Evolutionary conservation across 805 yeast genomes (phyloP).

Genomic region (Yueomyces sp.): DNA sequence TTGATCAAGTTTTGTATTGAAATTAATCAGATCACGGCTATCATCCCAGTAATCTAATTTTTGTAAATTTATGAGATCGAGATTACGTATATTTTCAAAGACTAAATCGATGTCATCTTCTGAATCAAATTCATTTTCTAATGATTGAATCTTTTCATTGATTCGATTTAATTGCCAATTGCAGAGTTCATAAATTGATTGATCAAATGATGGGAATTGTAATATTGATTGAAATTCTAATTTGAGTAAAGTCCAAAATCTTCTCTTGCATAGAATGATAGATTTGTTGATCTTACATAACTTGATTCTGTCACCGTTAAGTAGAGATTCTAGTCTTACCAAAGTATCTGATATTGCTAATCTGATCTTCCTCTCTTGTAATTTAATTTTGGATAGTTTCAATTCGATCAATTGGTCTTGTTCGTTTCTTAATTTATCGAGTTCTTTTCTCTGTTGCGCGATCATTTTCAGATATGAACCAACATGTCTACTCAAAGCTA

Average conservation of each 20-base stretch:
- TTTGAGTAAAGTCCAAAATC: conserved; percentile 17
- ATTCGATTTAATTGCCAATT: conserved; percentile 10
- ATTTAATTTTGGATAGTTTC: conserved; percentile 24
- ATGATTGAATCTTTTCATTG: conserved; percentile 35
- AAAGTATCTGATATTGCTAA: conserved; percentile 30
- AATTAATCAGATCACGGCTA: conserved; percentile 27
- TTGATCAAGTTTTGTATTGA: conserved; percentile 28
- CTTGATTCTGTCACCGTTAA: conserved; percentile 31
- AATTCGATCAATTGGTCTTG: conserved; percentile 32
- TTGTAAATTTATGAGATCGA: conserved; percentile 30
- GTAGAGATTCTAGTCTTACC: conserved; percentile 27
- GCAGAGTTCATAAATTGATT: not conserved
- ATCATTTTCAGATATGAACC: conserved; percentile 77
- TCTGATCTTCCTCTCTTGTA: conserved; percentile 28
- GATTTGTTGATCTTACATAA: conserved; percentile 30
- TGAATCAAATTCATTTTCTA: conserved; percentile 37
- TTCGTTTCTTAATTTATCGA: conserved; percentile 49
- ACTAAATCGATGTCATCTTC: conserved; percentile 40
- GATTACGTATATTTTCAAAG: conserved; percentile 31
- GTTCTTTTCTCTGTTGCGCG: conserved; percentile 64
- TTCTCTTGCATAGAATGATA: conserved; percentile 26
- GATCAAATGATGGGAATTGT: not conserved
- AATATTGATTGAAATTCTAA: not conserved
- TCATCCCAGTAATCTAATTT: conserved; percentile 48
- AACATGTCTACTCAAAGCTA: conserved; percentile 67